phyloP scores from a whole-genome alignment of 176 grass and related monocot species.

The Oryza glumipatula region DNA sequence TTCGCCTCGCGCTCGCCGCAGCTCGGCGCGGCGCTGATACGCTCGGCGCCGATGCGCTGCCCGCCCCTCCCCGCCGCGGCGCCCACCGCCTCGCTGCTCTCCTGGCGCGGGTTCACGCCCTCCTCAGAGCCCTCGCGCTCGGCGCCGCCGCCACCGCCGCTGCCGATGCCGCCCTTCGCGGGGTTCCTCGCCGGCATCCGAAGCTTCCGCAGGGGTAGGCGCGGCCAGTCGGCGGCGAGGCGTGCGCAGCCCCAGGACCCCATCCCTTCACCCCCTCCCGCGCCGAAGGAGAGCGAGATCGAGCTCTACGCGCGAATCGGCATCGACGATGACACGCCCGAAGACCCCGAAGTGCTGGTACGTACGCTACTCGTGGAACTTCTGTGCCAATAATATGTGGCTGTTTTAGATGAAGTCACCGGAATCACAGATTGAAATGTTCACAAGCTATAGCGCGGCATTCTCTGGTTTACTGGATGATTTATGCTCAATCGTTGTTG shows the following conservation, averaged over 20 bases:
- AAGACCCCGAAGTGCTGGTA: slow-evolving; percentile 92
- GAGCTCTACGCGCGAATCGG: slow-evolving; percentile 73
- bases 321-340: slow-evolving; percentile 70
- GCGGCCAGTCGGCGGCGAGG: slow-evolving; percentile 59
- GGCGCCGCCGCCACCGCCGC: background rate
- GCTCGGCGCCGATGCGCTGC: background rate
- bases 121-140: slow-evolving; percentile 31
- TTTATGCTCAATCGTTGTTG: background rate
- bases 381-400: background rate
- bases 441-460: background rate
- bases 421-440: slow-evolving; percentile 7
- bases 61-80: slow-evolving; percentile 23
- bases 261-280: slow-evolving; percentile 32
- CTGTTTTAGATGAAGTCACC: background rate
- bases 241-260: slow-evolving; percentile 42
- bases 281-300: slow-evolving; percentile 79
- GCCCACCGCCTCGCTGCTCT: slow-evolving; percentile 32
- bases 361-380: background rate
- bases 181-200: slow-evolving; percentile 60
- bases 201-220: slow-evolving; percentile 58
- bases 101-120: slow-evolving; percentile 50
- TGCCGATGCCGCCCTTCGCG: slow-evolving; percentile 30
- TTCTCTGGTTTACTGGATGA: background rate
- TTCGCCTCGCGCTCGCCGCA: slow-evolving; percentile 55
- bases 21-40: slow-evolving; percentile 26